Conservation (phyloP, 2,329 filamentous ascomycete species). For the Diaporthe sp. region DNA sequence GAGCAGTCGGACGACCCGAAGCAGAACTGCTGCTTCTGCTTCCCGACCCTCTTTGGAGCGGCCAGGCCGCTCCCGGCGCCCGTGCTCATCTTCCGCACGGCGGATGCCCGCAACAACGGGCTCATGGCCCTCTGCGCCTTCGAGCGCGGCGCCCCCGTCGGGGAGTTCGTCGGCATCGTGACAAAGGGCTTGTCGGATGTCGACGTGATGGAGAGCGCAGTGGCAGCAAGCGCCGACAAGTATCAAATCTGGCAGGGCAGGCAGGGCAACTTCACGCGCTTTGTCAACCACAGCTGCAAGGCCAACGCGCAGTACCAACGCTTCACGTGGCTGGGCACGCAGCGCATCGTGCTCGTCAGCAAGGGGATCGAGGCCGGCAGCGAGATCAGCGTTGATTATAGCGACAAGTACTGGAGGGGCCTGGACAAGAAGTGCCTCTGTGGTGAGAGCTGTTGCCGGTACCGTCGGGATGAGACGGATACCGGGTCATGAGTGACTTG, state of each 20-base stretch:
- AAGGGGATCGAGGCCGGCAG: slow-evolving; percentile 66
- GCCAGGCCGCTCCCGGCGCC: slow-evolving; percentile 55
- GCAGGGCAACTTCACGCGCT: slow-evolving; percentile 70
- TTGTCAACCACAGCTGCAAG: slow-evolving; percentile 72
- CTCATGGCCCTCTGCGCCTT: slow-evolving; percentile 62
- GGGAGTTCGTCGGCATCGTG: slow-evolving; percentile 69
- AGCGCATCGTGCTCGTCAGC: slow-evolving; percentile 68
- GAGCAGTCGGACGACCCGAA: slow-evolving; percentile 64
- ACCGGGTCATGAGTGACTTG: background rate
- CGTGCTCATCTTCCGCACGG: slow-evolving; percentile 67
- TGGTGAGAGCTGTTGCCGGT: slow-evolving; percentile 66
- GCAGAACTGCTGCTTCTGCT: slow-evolving; percentile 66
- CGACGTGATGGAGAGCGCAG: slow-evolving; percentile 68
- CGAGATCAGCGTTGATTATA: slow-evolving; percentile 72
- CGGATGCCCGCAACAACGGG: slow-evolving; percentile 68
- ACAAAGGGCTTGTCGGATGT: slow-evolving; percentile 65
- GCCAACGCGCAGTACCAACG: slow-evolving; percentile 70
- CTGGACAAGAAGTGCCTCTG: slow-evolving; percentile 69
- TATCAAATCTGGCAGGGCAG: slow-evolving; percentile 73
- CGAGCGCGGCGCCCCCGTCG: slow-evolving; percentile 65
- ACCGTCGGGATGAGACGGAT: slow-evolving; percentile 43
- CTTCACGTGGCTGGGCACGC: slow-evolving; percentile 69
- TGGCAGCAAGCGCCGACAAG: slow-evolving; percentile 44
- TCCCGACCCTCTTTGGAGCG: slow-evolving; percentile 65
- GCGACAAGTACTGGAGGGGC: slow-evolving; percentile 69